Base-by-base conservation (phyloP, 2,329 filamentous ascomycete genomes). In the Fusarium ramigenum region DNA sequence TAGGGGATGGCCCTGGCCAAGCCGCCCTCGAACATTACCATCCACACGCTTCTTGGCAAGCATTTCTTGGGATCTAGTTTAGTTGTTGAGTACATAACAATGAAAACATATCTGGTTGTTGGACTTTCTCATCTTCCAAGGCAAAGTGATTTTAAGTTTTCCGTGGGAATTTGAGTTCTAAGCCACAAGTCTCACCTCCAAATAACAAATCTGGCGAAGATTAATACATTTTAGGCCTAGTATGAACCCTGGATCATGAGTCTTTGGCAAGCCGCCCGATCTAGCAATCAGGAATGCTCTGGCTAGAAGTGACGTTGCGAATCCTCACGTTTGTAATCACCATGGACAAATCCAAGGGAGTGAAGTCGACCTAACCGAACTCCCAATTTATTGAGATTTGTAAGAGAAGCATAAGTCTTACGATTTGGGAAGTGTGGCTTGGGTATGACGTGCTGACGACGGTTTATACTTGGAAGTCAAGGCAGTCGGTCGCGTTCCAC, bases 41-140 rank as follows among this genome's bases (percentile, higher is more conserved):
- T 19, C 11, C 47, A 18, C 47, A 50, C 47, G 47, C 47, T 50
- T 50, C 47, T 34, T 34, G 47, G 47, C 47, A 50, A 50, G 47
- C 47, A 50, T 50, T 34, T 50, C 47, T 50, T 50, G 47, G 15
- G 28, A 34, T 34, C 47, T 50, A 50, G 30, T 50, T 50, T 50
- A 50, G n/a, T 50, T 50, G 16, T 23, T 34, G 1, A 50, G 47
- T 34, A 34, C 30, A 50, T 50, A 50, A 12, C 30, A 50, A 50
- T 50, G 30, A 23, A 34, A 23, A 50, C 2, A 23, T 50, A 23
- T 23, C n/a, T 50, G 47, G 30, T 23, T 50, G 30, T 32, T 47
- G 44, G 19, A 47, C 14, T 21, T 21, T 11, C 6, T 4, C 5
- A 19, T 3, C 9, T 15, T 25, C 8, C 5, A 8, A 15, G 25